phyloP scores from a whole-genome alignment of 2,329 filamentous ascomycete genomes.

The Colletotrichum kahawae region DNA sequence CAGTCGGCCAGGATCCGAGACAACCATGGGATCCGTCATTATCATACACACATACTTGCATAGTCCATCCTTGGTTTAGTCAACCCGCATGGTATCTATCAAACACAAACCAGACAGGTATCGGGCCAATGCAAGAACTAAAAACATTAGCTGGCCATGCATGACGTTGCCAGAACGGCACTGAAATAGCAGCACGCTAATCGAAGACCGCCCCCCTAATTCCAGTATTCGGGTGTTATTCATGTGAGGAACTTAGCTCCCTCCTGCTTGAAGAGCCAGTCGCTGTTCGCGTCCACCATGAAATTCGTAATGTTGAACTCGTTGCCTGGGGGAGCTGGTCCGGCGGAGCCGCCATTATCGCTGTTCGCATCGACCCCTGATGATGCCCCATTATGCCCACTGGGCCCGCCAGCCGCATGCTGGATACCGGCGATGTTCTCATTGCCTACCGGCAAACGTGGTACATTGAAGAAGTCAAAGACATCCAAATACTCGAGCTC shows the following conservation, averaged over 20 bases:
- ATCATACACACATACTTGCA: neutral
- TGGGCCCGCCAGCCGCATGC: constrained; percentile 23
- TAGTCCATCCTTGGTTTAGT: neutral
- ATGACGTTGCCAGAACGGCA: neutral
- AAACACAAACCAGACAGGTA: neutral
- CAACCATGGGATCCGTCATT: neutral
- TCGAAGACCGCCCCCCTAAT: neutral
- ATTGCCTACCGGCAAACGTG: constrained; percentile 65
- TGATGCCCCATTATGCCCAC: constrained; percentile 21
- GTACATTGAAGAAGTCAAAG: constrained; percentile 94
- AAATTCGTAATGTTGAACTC: constrained; percentile 82
- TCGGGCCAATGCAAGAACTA: neutral
- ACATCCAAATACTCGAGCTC: constrained; percentile 91
- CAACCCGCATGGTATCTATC: neutral
- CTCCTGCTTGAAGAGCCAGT: constrained; percentile 73
- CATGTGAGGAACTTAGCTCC: constrained; percentile 27
- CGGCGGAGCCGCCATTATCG: constrained; percentile 30
- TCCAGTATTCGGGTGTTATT: neutral
- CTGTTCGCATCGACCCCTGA: constrained; percentile 21
- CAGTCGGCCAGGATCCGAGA: neutral
- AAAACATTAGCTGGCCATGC: neutral
- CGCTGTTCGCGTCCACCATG: constrained; percentile 74
- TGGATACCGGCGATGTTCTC: constrained; percentile 30
- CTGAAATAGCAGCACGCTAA: neutral
- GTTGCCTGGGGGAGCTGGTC: constrained; percentile 45